Conservation (phyloP, 106 monocot species). For the Allium fistulosum region DNA sequence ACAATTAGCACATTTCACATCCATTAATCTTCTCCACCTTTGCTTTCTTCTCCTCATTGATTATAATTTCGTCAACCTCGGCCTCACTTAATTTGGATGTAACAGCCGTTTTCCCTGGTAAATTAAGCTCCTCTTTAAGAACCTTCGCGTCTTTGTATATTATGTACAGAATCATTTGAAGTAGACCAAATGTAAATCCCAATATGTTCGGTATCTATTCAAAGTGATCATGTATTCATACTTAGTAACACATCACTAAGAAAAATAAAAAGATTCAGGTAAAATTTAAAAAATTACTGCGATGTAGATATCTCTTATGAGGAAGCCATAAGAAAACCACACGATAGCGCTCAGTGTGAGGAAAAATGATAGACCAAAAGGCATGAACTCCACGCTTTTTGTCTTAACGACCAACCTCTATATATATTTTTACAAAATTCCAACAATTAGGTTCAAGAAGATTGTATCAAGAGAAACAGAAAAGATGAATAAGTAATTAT, state of each 20-base stretch:
- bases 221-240: not conserved
- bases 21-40: not conserved
- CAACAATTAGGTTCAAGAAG: not conserved
- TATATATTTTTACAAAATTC: not conserved
- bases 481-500: not conserved
- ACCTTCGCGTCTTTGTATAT: constrained; percentile 24
- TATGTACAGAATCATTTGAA: constrained; percentile 57
- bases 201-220: constrained; percentile 52
- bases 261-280: not conserved
- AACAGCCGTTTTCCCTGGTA: not conserved
- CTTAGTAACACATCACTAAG: not conserved
- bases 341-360: constrained; percentile 29
- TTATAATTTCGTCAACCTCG: not conserved
- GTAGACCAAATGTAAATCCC: constrained; percentile 53
- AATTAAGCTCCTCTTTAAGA: constrained; percentile 1
- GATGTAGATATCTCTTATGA: constrained; percentile 25
- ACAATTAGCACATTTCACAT: not conserved
- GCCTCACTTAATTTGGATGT: not conserved
- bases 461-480: not conserved
- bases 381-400: constrained; percentile 76
- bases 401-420: constrained; percentile 55
- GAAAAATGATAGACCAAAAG: constrained; percentile 28
- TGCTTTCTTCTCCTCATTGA: not conserved
- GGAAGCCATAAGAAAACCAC: constrained; percentile 29
- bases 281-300: constrained; percentile 13